phyloP scores from a whole-genome alignment of 2,329 filamentous ascomycete genomes.

The Fragosphaeria purpurea region DNA sequence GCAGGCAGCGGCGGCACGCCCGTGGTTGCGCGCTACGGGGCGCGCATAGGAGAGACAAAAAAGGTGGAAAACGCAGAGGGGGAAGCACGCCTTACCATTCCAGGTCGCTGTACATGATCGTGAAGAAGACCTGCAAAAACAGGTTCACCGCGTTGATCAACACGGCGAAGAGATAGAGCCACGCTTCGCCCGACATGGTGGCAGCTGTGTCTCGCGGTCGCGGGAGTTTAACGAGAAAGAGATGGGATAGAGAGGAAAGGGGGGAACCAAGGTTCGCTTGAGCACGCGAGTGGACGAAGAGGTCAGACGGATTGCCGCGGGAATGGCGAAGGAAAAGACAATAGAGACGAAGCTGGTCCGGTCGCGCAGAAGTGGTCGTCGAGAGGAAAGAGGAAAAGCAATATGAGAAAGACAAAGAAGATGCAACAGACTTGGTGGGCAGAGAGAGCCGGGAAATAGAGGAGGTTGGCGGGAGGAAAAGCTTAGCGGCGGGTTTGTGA shows the following conservation, averaged over 20 bases:
- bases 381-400: no score
- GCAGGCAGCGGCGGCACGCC: background rate
- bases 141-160: constrained; percentile 99
- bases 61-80: background rate
- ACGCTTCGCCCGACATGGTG: constrained; percentile 91
- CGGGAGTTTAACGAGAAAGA: background rate
- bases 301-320: background rate
- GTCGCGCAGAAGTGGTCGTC: no score
- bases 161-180: constrained; percentile 95
- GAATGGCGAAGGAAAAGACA: background rate
- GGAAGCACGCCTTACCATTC: constrained; percentile 66
- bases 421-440: no score
- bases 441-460: no score
- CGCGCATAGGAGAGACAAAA: background rate
- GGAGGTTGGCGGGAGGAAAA: no score
- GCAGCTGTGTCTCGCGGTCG: constrained; percentile 1
- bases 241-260: background rate
- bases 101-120: constrained; percentile 99
- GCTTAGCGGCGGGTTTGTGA: no score
- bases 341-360: no score
- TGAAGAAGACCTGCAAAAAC: constrained; percentile 99
- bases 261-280: no score
- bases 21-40: no score
- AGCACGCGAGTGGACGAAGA: no score
- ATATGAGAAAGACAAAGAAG: no score